These are phyloP conservation scores for Lepraria neglecta DNA, from an alignment of 495 filamentous ascomycete species.

Conservation along the genomic window DNA sequence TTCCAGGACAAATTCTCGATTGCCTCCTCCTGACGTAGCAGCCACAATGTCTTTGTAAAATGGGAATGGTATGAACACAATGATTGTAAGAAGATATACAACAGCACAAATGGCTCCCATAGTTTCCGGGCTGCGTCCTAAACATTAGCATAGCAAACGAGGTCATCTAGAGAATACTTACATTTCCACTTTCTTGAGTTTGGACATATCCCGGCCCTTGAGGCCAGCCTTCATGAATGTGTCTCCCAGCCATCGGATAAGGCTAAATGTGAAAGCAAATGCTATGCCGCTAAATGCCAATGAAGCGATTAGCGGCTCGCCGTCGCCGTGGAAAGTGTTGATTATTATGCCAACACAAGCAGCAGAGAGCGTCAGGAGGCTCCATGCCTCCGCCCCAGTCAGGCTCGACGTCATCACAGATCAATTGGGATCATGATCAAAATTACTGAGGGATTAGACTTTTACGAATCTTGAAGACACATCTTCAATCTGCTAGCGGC, in stretches of 20 bases:
- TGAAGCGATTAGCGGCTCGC: constrained; percentile 82
- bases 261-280: constrained; percentile 68
- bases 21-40: constrained; percentile 91
- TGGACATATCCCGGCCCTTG: constrained; percentile 87
- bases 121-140: constrained; percentile 66
- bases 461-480: neutral
- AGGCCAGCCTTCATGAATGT: constrained; percentile 83
- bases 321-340: constrained; percentile 78
- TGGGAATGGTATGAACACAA: constrained; percentile 89
- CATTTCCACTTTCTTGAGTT: constrained; percentile 68
- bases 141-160: constrained; percentile 3
- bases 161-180: constrained; percentile 32
- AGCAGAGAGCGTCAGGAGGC: constrained; percentile 60
- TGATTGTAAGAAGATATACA: constrained; percentile 80
- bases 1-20: constrained; percentile 72
- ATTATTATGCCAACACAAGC: constrained; percentile 67
- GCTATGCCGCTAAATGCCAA: constrained; percentile 79
- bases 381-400: constrained; percentile 60
- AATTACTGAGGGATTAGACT: neutral
- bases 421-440: constrained; percentile 35
- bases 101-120: constrained; percentile 96
- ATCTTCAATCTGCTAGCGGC: neutral
- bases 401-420: constrained; percentile 41
- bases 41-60: constrained; percentile 98
- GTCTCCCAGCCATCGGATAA: constrained; percentile 92